phyloP scores from a whole-genome alignment of 768 basidiomycete species.

The Paxillus involutus region DNA sequence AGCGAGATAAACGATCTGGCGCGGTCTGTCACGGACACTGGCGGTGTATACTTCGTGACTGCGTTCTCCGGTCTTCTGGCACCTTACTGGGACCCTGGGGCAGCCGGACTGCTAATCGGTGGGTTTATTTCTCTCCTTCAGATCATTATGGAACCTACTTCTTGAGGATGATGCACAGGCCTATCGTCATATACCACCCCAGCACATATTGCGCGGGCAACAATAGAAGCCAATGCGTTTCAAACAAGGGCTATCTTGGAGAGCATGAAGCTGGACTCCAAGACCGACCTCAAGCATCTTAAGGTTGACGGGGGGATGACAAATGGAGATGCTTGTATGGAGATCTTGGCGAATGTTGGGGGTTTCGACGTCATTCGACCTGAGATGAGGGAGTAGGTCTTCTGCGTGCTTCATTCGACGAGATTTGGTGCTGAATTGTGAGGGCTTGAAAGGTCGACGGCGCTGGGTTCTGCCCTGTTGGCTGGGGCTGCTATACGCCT shows the following conservation, averaged over 20 bases:
- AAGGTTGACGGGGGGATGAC: slow-evolving; percentile 99
- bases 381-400: slow-evolving; percentile 90
- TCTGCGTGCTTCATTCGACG: not conserved
- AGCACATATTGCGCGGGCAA: slow-evolving; percentile 91
- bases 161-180: slow-evolving; percentile 35
- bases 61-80: slow-evolving; percentile 95
- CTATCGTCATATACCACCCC: slow-evolving; percentile 88
- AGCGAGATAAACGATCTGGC: slow-evolving; percentile 86
- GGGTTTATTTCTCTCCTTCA: slow-evolving; percentile 5
- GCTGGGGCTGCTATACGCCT: slow-evolving; percentile 86
- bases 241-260: slow-evolving; percentile 95
- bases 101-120: slow-evolving; percentile 85
- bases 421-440: not conserved
- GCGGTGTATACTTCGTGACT: slow-evolving; percentile 95
- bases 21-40: slow-evolving; percentile 70
- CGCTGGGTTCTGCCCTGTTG: slow-evolving; percentile 90
- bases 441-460: slow-evolving; percentile 70
- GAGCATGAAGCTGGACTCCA: slow-evolving; percentile 92
- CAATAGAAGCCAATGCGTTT: slow-evolving; percentile 94
- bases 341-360: slow-evolving; percentile 82
- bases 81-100: slow-evolving; percentile 96
- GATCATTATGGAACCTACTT: not conserved
- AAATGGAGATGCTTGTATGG: slow-evolving; percentile 88
- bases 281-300: slow-evolving; percentile 73
- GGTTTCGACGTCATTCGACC: slow-evolving; percentile 92